A percentile compares a stretch with the other conserved stretches of the same genome.
Conservation (phyloP, 2,329 filamentous ascomycete species). For the Calonectria pauciramosa region DNA sequence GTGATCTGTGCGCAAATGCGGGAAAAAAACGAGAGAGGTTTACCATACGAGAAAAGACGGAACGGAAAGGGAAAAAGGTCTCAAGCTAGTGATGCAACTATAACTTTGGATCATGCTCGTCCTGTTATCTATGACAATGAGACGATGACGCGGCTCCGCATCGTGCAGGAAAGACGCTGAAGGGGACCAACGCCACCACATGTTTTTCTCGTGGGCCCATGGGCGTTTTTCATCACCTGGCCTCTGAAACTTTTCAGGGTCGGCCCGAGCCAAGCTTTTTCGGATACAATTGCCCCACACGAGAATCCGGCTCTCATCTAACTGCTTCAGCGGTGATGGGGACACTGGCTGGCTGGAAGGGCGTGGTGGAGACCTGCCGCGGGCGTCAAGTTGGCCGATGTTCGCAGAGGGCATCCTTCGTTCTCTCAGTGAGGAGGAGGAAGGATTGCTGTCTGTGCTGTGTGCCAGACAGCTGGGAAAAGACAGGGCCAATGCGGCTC, state of each 20-base stretch:
- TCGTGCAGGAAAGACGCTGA: not conserved
- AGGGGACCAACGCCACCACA: not conserved
- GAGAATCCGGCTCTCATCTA: not conserved
- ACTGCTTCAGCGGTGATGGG: not conserved
- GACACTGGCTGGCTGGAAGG: not conserved
- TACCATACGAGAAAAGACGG: not conserved
- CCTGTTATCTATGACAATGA: not conserved
- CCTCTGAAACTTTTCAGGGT: slow-evolving; percentile 13
- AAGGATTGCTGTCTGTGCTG: too few relatives aligned
- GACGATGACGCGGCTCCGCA: slow-evolving; percentile 4
- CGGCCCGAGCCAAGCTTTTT: slow-evolving; percentile 7
- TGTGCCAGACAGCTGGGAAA: not conserved
- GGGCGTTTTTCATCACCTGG: slow-evolving; percentile 3
- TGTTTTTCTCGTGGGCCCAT: slow-evolving; percentile 2
- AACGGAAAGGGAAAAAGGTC: not conserved
- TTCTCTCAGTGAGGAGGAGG: too few relatives aligned
- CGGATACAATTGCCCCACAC: not conserved
- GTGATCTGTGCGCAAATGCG: not conserved
- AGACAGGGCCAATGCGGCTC: not conserved
- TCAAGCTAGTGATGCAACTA: slow-evolving; percentile 2
- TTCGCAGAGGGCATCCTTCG: too few relatives aligned
- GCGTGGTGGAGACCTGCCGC: not conserved
- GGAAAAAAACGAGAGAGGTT: not conserved
- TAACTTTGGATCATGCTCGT: not conserved
- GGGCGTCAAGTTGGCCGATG: not conserved